Evolutionary conservation across 2,329 filamentous ascomycete genomes (phyloP), one percentile per base, ranked within the genome.

Genomic region (Alternaria novae-zelandiae): DNA sequence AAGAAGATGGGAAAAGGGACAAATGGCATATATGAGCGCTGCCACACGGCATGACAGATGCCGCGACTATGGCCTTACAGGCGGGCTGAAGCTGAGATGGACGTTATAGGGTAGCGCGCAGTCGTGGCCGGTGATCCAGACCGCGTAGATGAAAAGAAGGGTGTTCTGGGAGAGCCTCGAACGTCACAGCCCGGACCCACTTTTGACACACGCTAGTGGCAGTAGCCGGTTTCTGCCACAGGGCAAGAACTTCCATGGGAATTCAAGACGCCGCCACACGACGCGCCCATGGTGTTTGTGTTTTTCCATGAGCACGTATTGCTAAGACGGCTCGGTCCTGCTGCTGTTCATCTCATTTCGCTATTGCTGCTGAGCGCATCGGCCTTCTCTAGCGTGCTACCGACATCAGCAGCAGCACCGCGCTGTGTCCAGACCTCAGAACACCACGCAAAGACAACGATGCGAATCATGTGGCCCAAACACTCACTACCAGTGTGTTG

Each of bases 41-140:
- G 46, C 57, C 43, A 47, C 28, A 45, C 61, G 15, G 53, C 57
- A 46, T 60, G 57, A 53, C 15, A 60, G 54, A 26, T 59, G 32
- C 60, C 50, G 44, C 56, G 25, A 57, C 56, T 45, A 45, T 45
- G 50, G 53, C 45, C 57, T 49, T 50, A 20, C 36, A 41, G 57
- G 30, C 61, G 28, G 51, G 53, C 50, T 49, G 50, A 60, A 51
- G 61, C 57, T 60, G 61, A 55, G 46, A 53, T 41, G 49, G 60
- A 59, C 56, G 60, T 51, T 59, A 51, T 56, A 47, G 64, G 44
- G 55, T 64, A 54, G 36, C 55, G 61, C 30, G 58, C 50, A 50
- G 59, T 46, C 59, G 66, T 70, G 68, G 64, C 56, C 64, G 61
- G 64, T 54, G 66, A 54, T 57, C 57, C 43, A 61, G 57, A 59